phyloP scores from a whole-genome alignment of 345 rosid genomes.

The Triadica sebifera region DNA sequence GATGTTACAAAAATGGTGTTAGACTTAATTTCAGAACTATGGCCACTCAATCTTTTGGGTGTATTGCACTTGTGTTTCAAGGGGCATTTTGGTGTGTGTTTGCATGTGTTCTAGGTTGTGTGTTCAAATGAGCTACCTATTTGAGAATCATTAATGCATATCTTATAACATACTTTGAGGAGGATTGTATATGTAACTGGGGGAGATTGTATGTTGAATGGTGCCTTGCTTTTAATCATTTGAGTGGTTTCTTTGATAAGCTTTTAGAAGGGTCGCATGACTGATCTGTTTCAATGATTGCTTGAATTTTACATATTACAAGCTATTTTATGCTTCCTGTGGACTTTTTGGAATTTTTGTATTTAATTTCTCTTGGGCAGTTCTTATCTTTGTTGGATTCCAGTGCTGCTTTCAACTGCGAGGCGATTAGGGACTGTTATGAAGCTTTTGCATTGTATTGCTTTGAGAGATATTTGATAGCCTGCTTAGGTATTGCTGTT shows the following conservation, averaged over 20 bases:
- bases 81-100: background rate
- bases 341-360: conserved; percentile 15
- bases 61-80: background rate
- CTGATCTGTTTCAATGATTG: background rate
- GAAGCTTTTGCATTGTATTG: conserved; percentile 99
- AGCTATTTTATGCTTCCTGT: background rate
- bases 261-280: background rate
- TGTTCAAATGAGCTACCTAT: background rate
- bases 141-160: background rate
- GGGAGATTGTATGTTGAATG: background rate
- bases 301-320: background rate
- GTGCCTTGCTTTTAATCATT: background rate
- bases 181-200: background rate
- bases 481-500: conserved; percentile 75
- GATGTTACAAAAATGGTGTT: background rate
- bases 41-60: background rate
- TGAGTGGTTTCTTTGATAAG: background rate
- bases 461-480: conserved; percentile 97
- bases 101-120: background rate
- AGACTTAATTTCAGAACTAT: background rate
- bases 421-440: conserved; percentile 94
- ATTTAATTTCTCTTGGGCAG: conserved; percentile 44
- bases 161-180: background rate
- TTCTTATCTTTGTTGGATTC: conserved; percentile 88
- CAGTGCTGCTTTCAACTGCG: conserved; percentile 86